Evolutionary conservation across 192 early-diverging fungal genomes (phyloP), one percentile per base, ranked within the genome.

Genomic region (Phlyctochytrium bullatum): DNA sequence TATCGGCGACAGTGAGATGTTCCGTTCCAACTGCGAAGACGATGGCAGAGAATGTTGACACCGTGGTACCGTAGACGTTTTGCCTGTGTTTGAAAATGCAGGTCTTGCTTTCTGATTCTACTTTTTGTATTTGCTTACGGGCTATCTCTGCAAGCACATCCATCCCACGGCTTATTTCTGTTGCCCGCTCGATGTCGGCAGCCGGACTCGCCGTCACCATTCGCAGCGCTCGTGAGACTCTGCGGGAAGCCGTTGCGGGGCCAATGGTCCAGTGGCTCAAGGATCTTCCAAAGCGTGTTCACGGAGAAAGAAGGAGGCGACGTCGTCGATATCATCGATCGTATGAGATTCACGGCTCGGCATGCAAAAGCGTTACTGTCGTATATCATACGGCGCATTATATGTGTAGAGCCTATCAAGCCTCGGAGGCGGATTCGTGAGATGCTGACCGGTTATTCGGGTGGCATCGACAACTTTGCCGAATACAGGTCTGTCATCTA

Each of bases 261-360:
- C 69, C 91, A 34, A 76, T 93, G 2, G 80, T 98, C 28, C 81
- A 86, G 16, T 98, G 94, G 93, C 77, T 98, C 3, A 85, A 89
- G 30, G 88, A 91, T 36, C 76, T 98, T 14, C 52, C 64, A 12
- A 62, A 62, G 17, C 54, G 65, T 0, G 65, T 47, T 14, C 59
- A 73, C 6, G 52, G 60, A 1, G 77, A 67, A 1, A n/a, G 40
- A 10, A 58, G 33, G 27, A 0, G 54, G 2, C 62, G 59, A n/a
- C n/a, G n/a, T n/a, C n/a, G n/a, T n/a, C n/a, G n/a, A n/a, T n/a
- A n/a, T n/a, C n/a, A n/a, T n/a, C n/a, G n/a, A n/a, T n/a, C n/a
- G n/a, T n/a, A n/a, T n/a, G n/a, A n/a, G n/a, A n/a, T n/a, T n/a
- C 6, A 47, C 6, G 20, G 10, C 40, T 20, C 40, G 6, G 40